Conservation (phyloP, 2,329 filamentous ascomycete genomes). For the Colletotrichum liaoningense region DNA sequence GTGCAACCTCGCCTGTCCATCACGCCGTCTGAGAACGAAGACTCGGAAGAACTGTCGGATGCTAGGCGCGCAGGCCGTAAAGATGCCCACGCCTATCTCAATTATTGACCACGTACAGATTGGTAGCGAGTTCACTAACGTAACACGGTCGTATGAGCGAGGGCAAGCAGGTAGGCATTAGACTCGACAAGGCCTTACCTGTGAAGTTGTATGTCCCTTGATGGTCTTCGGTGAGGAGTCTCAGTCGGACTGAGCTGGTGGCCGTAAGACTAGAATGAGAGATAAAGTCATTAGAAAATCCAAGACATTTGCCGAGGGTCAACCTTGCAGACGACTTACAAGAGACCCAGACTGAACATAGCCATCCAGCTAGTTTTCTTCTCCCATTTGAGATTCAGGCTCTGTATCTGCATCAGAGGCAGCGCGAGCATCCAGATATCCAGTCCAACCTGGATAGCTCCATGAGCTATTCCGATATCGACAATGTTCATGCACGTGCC, state of each 20-base stretch:
- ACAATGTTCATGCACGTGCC: background rate
- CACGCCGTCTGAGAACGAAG: background rate
- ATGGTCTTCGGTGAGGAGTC: background rate
- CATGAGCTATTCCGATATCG: background rate
- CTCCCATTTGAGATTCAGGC: background rate
- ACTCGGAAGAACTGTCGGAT: constrained; percentile 1
- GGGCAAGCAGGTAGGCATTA: background rate
- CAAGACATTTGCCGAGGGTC: no score
- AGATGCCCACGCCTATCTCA: background rate
- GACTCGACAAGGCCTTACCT: constrained; percentile 16
- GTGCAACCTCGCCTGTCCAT: background rate
- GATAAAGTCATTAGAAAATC: background rate
- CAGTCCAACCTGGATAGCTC: background rate
- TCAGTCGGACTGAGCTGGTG: background rate
- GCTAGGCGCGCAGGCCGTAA: background rate
- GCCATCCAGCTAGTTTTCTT: background rate
- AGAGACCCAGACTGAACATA: constrained; percentile 7
- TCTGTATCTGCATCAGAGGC: background rate
- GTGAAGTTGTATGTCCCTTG: background rate
- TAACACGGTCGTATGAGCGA: constrained; percentile 47
- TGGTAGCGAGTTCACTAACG: constrained; percentile 9
- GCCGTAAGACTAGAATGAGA: background rate
- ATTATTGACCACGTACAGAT: constrained; percentile 44
- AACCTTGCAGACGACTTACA: background rate
- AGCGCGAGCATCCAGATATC: constrained; percentile 14